phyloP scores from a whole-genome alignment of 2,329 filamentous ascomycete genomes.

The Atkinsonella hypoxylon region DNA sequence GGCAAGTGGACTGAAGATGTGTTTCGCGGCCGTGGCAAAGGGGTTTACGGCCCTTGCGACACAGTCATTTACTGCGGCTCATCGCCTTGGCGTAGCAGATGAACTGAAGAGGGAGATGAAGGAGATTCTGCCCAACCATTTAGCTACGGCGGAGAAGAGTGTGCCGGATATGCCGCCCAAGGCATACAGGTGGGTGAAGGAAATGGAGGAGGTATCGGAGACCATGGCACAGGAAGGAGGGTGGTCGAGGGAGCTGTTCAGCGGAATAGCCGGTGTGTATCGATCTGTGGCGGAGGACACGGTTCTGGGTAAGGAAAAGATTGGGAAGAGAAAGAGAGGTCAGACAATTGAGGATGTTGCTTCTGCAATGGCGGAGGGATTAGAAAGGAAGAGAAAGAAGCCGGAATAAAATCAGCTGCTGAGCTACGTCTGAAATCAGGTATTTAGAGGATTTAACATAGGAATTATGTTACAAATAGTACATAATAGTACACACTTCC shows the following conservation, averaged over 20 bases:
- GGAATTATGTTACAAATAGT: not conserved
- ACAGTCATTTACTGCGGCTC: constrained; percentile 59
- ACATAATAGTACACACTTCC: not conserved
- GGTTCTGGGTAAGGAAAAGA: constrained; percentile 46
- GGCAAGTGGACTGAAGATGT: constrained; percentile 53
- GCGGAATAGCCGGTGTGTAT: constrained; percentile 49
- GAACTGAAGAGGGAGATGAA: constrained; percentile 46
- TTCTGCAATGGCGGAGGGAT: constrained; percentile 32
- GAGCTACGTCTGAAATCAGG: not conserved
- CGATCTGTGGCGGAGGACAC: constrained; percentile 48
- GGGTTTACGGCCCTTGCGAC: constrained; percentile 58
- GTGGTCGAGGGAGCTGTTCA: constrained; percentile 44
- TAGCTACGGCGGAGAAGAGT: constrained; percentile 33
- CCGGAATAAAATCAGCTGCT: not conserved
- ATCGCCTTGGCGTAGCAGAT: constrained; percentile 47
- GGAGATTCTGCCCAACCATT: constrained; percentile 33
- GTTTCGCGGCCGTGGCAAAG: constrained; percentile 49
- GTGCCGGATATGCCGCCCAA: constrained; percentile 56
- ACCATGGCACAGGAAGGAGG: constrained; percentile 55
- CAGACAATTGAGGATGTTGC: constrained; percentile 47
- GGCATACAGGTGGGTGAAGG: constrained; percentile 64
- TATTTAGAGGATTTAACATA: not conserved
- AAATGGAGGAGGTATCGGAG: constrained; percentile 65
- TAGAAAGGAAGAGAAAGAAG: constrained; percentile 32
- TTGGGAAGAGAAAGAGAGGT: constrained; percentile 42